Evolutionary conservation across 495 filamentous ascomycete genomes (phyloP).

Genomic region (Amorphotheca resinae): DNA sequence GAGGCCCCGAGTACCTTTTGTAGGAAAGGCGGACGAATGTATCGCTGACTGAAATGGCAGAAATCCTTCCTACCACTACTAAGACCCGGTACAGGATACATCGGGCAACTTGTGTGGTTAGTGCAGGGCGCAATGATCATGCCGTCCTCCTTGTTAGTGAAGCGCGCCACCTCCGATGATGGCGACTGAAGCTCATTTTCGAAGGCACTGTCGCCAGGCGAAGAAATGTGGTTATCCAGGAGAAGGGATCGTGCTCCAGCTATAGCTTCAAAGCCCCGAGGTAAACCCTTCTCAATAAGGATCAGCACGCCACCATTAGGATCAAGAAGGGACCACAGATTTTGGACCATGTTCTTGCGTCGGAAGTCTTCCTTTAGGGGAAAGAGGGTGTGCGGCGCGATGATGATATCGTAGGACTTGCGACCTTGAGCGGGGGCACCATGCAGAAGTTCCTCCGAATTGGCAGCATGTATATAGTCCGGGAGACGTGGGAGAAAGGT

Average conservation of each 20-base stretch:
- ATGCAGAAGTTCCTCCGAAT: slow-evolving; percentile 30
- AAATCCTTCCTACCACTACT: slow-evolving; percentile 68
- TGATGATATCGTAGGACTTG: slow-evolving; percentile 80
- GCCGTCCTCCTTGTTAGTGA: slow-evolving; percentile 52
- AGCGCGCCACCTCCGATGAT: slow-evolving; percentile 19
- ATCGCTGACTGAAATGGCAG: slow-evolving; percentile 85
- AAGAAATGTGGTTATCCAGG: slow-evolving; percentile 61
- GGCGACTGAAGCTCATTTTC: slow-evolving; percentile 24
- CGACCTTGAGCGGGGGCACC: slow-evolving; percentile 35
- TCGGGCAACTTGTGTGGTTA: slow-evolving; percentile 76
- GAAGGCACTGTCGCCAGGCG: slow-evolving; percentile 34
- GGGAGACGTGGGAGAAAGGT: slow-evolving; percentile 86
- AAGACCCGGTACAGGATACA: slow-evolving; percentile 62
- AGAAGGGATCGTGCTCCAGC: slow-evolving; percentile 69
- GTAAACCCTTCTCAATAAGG: slow-evolving; percentile 81
- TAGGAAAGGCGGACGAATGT: slow-evolving; percentile 67
- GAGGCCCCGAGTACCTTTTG: slow-evolving; percentile 60
- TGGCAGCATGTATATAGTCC: slow-evolving; percentile 61
- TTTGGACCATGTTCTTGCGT: slow-evolving; percentile 66
- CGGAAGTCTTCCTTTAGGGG: slow-evolving; percentile 56
- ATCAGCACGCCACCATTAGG: slow-evolving; percentile 80
- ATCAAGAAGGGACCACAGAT: slow-evolving; percentile 76
- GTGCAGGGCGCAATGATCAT: slow-evolving; percentile 97
- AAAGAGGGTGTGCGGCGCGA: slow-evolving; percentile 75
- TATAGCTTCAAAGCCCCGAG: slow-evolving; percentile 83